Conservation (phyloP, 345 rosid genomes). For the Eucalyptus decipiens region DNA sequence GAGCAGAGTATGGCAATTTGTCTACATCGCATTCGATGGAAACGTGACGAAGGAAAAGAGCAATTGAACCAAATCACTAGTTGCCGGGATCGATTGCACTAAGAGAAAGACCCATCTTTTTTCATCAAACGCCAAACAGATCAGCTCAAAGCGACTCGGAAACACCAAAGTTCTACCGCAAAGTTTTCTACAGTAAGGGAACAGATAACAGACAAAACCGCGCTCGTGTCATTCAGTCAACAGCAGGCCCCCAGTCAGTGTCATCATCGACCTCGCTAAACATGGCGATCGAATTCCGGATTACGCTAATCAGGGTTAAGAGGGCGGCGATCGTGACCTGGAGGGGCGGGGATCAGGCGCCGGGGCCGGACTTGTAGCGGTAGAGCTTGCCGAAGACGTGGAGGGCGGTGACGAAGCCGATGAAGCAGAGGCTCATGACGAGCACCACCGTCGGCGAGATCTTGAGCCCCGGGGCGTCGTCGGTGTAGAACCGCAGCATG, state of each 20-base stretch:
- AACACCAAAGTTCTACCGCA: neutral
- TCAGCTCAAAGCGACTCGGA: neutral
- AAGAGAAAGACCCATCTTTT: neutral
- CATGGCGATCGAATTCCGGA: neutral
- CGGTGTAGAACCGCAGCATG: constrained; percentile 96
- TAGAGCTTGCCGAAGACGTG: constrained; percentile 90
- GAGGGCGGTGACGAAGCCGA: constrained; percentile 89
- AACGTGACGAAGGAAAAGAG: neutral
- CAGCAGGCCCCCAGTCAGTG: neutral
- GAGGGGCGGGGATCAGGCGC: constrained; percentile 2
- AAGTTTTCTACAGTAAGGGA: neutral
- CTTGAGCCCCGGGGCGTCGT: constrained; percentile 87
- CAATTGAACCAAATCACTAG: neutral
- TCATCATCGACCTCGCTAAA: neutral
- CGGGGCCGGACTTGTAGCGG: constrained; percentile 43
- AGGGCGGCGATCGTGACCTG: neutral
- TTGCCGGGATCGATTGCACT: neutral
- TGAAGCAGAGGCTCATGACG: constrained; percentile 92
- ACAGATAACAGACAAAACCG: neutral
- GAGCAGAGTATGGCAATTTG: neutral
- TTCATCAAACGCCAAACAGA: neutral
- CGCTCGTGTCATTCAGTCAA: neutral
- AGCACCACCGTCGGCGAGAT: constrained; percentile 91
- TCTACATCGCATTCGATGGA: neutral
- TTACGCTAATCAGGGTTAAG: neutral